phyloP scores from a whole-genome alignment of 2,329 filamentous ascomycete genomes.

The Balansia obtecta region DNA sequence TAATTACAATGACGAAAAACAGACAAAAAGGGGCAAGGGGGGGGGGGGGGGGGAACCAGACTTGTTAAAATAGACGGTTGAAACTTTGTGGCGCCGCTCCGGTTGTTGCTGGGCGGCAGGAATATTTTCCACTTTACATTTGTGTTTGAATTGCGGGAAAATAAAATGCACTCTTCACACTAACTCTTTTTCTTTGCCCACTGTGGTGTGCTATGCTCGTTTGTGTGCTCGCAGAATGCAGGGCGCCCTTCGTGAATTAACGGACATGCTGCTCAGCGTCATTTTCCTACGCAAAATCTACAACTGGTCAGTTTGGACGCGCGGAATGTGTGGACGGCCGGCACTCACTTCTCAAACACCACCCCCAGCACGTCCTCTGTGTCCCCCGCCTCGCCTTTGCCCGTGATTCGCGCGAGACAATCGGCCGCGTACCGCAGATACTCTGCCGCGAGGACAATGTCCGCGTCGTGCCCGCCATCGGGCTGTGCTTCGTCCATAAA shows the following conservation, averaged over 20 bases:
- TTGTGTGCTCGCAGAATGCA: no score
- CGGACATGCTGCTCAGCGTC: conserved; percentile 1
- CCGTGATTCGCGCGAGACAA: conserved; percentile 76
- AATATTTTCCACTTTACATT: not conserved
- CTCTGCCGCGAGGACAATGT: conserved; percentile 85
- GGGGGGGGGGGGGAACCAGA: not conserved
- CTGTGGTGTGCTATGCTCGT: no score
- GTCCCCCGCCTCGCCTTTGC: conserved; percentile 71
- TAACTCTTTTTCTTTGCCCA: no score
- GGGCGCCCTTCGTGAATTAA: not conserved
- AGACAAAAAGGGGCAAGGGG: not conserved
- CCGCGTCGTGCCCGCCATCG: conserved; percentile 40
- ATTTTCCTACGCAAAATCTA: conserved; percentile 37
- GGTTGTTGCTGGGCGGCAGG: not conserved
- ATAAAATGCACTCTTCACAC: no score
- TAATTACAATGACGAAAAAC: no score
- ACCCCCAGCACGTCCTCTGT: conserved; percentile 94
- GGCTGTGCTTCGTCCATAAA: conserved; percentile 52
- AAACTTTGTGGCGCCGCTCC: no score
- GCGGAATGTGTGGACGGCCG: not conserved
- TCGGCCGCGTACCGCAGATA: conserved; percentile 70
- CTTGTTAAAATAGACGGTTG: not conserved
- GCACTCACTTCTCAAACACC: conserved; percentile 89
- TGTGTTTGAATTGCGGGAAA: no score
- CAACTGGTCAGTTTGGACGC: conserved; percentile 1